Base-by-base conservation (phyloP, 75 land plant genomes). In the Sequoia sempervirens region DNA sequence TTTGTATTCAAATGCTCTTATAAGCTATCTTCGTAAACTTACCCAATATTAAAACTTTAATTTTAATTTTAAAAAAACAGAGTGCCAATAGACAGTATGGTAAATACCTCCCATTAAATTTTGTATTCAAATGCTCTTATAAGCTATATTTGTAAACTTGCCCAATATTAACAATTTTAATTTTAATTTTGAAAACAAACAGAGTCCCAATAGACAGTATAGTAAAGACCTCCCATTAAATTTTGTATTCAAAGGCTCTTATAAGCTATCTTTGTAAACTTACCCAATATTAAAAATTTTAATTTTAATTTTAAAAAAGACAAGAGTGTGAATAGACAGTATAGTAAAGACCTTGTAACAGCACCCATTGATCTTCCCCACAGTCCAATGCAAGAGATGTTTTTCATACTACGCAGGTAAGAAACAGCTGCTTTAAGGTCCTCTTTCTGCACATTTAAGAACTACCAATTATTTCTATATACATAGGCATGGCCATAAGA, bases 301-400 rank as follows among this genome's bases (percentile, higher is more conserved):
- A 46, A 12, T 30, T 70, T 11, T 12, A 0, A 47, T 1, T 1
- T 47, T 47, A 8, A 50, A 50, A 26, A 54, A 85, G 17, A 74
- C 46, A 30, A n/a, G n/a, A n/a, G 43, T 43, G 58, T 30, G 34
- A 13, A 54, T 47, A 50, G 18, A n/a, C 40, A 38, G 50, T 32
- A 17, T 75, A 79, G 37, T 18, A 43, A 87, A 36, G 83, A 96
- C 99, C 99, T 91, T 64, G 99, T 97, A 15, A 97, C 99, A 56
- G 99, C 98, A 83, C 99, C 99, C 99, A 97, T 97, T 66, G 99
- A 97, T 74, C 99, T 90, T 52, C 99, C 99, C 99, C 99, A 97
- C 10, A 97, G 89, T 47, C 98, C 99, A 85, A 97, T 94, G 61
- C 93, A 83, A 12, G 98, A 96, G 32, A 92, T 83, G 75, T 91